Evolutionary conservation across 345 rosid genomes (phyloP).

Genomic region (Diplotaxis tenuifolia): DNA sequence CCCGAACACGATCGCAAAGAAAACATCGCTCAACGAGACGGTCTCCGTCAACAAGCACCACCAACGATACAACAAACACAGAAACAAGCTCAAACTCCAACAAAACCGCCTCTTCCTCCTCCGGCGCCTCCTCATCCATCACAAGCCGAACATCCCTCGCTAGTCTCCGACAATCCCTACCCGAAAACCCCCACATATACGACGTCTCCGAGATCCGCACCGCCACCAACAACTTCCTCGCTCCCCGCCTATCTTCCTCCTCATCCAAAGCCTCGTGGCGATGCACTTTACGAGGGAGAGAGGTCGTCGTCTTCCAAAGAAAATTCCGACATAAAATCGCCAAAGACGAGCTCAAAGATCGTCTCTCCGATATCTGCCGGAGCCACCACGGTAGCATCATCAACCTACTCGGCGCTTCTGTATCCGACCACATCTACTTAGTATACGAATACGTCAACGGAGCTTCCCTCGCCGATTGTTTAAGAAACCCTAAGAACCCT

Average conservation of each 20-base stretch:
- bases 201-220: slow-evolving; percentile 71
- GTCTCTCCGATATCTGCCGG: slow-evolving; percentile 57
- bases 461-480: slow-evolving; percentile 59
- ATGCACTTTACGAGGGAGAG: slow-evolving; percentile 58
- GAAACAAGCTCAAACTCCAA: slow-evolving; percentile 16
- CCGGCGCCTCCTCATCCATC: slow-evolving; percentile 31
- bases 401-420: slow-evolving; percentile 68
- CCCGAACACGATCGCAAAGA: slow-evolving; percentile 31
- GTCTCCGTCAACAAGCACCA: slow-evolving; percentile 13
- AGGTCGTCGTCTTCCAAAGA: slow-evolving; percentile 69
- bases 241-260: slow-evolving; percentile 51
- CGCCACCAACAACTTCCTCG: slow-evolving; percentile 89
- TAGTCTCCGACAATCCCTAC: slow-evolving; percentile 59
- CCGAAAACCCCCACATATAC: slow-evolving; percentile 76
- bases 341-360: slow-evolving; percentile 42
- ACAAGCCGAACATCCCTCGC: slow-evolving; percentile 56
- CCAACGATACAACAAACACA: neutral
- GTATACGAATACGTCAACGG: slow-evolving; percentile 73
- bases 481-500: slow-evolving; percentile 62
- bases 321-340: slow-evolving; percentile 58
- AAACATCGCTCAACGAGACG: slow-evolving; percentile 15
- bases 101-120: slow-evolving; percentile 25
- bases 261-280: slow-evolving; percentile 76
- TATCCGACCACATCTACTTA: slow-evolving; percentile 64
- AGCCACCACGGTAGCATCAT: slow-evolving; percentile 72